Evolutionary conservation across 768 basidiomycete species (phyloP).

Genomic region (Ramaria sp.): DNA sequence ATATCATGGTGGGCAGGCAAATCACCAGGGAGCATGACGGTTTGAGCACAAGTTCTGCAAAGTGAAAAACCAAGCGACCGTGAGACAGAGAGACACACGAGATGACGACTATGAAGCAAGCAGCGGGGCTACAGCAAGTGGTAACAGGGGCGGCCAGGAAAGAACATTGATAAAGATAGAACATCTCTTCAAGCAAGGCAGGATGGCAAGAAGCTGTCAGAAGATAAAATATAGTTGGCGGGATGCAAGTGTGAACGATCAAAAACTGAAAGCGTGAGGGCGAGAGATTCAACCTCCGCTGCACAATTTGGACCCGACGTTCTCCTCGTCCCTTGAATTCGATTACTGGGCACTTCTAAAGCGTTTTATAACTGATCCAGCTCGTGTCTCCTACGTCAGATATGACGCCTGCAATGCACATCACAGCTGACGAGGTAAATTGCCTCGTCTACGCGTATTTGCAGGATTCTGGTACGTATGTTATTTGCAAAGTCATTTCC

Average conservation of each 20-base stretch:
- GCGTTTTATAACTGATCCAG: neutral
- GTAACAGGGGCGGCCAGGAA: too few relatives aligned
- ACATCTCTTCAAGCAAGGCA: too few relatives aligned
- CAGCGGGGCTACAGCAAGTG: too few relatives aligned
- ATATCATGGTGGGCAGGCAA: too few relatives aligned
- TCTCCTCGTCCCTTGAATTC: neutral
- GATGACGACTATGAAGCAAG: too few relatives aligned
- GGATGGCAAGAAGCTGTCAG: too few relatives aligned
- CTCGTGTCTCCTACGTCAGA: constrained; percentile 12
- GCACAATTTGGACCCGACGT: neutral
- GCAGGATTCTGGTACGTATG: constrained; percentile 57
- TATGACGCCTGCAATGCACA: constrained; percentile 41
- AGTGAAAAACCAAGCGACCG: too few relatives aligned
- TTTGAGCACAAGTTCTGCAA: too few relatives aligned
- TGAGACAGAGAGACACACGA: too few relatives aligned
- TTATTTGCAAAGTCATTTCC: neutral
- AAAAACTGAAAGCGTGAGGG: neutral
- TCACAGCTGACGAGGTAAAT: constrained; percentile 77
- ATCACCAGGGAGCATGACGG: too few relatives aligned
- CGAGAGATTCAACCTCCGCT: neutral
- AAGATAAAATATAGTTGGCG: too few relatives aligned
- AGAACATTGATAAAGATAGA: too few relatives aligned
- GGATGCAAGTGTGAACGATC: neutral
- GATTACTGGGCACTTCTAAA: neutral
- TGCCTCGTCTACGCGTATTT: constrained; percentile 79